phyloP scores from a whole-genome alignment of 129 eudicot genomes.

The Glebionis coronaria region DNA sequence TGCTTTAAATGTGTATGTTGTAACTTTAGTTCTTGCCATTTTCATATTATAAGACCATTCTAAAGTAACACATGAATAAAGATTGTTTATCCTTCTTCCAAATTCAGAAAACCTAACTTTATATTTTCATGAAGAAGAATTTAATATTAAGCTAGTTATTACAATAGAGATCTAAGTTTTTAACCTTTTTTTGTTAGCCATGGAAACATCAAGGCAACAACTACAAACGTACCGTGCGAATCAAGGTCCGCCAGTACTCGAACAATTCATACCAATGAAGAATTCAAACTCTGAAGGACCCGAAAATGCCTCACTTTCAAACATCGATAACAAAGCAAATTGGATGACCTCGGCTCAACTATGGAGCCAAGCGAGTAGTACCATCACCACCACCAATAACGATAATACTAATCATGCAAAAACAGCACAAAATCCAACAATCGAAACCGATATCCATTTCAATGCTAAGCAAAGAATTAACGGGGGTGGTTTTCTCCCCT shows the following conservation, averaged over 20 bases:
- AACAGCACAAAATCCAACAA: constrained; percentile 23
- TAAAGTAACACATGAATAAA: constrained; percentile 31
- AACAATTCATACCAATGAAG: constrained; percentile 85
- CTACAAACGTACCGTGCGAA: constrained; percentile 51
- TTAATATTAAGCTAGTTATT: not conserved
- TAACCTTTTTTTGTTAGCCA: constrained; percentile 42
- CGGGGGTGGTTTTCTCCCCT: constrained; percentile 74
- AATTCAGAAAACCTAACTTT: constrained; percentile 12
- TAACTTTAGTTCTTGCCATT: constrained; percentile 21
- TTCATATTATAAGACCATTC: constrained; percentile 22
- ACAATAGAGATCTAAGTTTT: not conserved
- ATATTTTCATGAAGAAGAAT: constrained; percentile 9
- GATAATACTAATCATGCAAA: constrained; percentile 18
- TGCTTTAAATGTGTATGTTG: constrained; percentile 37
- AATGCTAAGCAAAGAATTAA: constrained; percentile 49
- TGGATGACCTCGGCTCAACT: constrained; percentile 96
- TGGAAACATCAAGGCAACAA: constrained; percentile 92
- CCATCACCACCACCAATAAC: constrained; percentile 19
- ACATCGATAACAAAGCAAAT: constrained; percentile 59
- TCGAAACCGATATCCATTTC: constrained; percentile 35
- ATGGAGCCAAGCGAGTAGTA: constrained; percentile 67
- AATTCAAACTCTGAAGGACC: constrained; percentile 38
- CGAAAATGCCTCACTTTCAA: constrained; percentile 34
- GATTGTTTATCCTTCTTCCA: constrained; percentile 15
- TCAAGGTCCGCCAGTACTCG: constrained; percentile 63